phyloP scores from a whole-genome alignment of 2,329 filamentous ascomycete species.

The Stagonosporopsis rhizophila region DNA sequence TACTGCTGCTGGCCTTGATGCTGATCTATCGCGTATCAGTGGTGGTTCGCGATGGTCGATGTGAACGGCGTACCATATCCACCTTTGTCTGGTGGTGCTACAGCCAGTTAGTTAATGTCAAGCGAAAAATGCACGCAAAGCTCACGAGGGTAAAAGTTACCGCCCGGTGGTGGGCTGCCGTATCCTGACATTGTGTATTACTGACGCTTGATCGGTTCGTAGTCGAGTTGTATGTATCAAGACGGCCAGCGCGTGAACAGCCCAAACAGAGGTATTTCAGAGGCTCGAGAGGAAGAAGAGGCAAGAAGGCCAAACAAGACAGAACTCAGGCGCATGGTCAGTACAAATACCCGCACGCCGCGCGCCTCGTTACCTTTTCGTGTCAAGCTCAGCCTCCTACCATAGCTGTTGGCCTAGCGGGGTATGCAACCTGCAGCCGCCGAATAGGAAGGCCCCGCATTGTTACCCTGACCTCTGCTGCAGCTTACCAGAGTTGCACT shows the following conservation, averaged over 20 bases:
- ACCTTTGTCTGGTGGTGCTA: conserved; percentile 44
- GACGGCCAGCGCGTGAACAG: conserved; percentile 11
- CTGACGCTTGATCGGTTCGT: background rate
- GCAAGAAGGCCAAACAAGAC: background rate
- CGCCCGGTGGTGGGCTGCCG: conserved; percentile 41
- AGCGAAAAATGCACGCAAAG: background rate
- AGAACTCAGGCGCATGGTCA: conserved; percentile 22
- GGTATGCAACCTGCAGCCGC: conserved; percentile 25
- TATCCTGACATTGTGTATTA: conserved; percentile 37
- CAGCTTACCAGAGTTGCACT: conserved; percentile 13
- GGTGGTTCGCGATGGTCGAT: background rate
- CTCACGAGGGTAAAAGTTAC: conserved; percentile 48
- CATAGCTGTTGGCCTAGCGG: conserved; percentile 41
- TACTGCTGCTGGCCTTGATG: conserved; percentile 46
- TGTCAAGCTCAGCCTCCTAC: conserved; percentile 44
- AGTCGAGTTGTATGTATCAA: conserved; percentile 1
- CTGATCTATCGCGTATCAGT: conserved; percentile 28
- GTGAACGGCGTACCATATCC: conserved; percentile 34
- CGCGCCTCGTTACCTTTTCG: conserved; percentile 20
- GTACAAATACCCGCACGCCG: conserved; percentile 36
- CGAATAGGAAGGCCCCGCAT: conserved; percentile 16
- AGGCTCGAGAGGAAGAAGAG: conserved; percentile 6
- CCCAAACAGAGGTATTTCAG: background rate
- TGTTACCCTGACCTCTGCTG: conserved; percentile 8
- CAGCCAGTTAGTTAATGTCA: conserved; percentile 21